Evolutionary conservation across 805 yeast genomes (phyloP).

Genomic region (Yamadazyma sp.): DNA sequence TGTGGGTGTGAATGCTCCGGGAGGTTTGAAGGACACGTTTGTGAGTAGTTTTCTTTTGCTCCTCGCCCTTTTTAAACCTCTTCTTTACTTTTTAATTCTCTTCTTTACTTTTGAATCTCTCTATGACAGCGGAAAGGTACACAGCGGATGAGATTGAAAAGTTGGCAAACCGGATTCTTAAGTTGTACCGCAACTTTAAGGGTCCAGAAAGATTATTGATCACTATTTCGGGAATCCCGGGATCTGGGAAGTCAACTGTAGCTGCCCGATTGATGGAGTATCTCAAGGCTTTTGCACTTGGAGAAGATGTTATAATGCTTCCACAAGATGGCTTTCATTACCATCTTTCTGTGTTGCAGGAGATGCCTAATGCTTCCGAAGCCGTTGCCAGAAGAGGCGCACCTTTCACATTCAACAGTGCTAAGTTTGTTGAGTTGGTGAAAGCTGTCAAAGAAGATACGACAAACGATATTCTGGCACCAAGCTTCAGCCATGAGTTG

Average conservation of each 20-base stretch:
- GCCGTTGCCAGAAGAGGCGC: constrained; percentile 77
- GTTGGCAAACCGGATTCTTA: constrained; percentile 7
- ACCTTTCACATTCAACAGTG: constrained; percentile 79
- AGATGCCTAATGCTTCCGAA: constrained; percentile 51
- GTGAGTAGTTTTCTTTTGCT: no score
- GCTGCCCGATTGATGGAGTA: constrained; percentile 44
- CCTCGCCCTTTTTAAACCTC: not conserved
- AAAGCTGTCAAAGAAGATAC: constrained; percentile 16
- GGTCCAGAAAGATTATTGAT: constrained; percentile 46
- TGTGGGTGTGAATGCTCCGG: no score
- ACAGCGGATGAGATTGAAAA: constrained; percentile 3
- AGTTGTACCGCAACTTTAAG: not conserved
- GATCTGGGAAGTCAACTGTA: constrained; percentile 79
- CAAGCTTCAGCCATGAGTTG: constrained; percentile 72
- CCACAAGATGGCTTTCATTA: constrained; percentile 45
- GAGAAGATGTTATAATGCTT: constrained; percentile 25
- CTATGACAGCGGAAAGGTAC: constrained; percentile 9
- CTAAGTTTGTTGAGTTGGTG: constrained; percentile 27
- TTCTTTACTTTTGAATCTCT: not conserved
- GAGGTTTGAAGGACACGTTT: no score
- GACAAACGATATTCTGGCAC: constrained; percentile 39
- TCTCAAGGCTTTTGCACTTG: constrained; percentile 14
- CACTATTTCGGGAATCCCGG: constrained; percentile 78
- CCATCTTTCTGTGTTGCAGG: constrained; percentile 28
- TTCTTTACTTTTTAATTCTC: not conserved